Evolutionary conservation across 23 red algal species (phyloP).

Genomic region (Gracilaria domingensis): DNA sequence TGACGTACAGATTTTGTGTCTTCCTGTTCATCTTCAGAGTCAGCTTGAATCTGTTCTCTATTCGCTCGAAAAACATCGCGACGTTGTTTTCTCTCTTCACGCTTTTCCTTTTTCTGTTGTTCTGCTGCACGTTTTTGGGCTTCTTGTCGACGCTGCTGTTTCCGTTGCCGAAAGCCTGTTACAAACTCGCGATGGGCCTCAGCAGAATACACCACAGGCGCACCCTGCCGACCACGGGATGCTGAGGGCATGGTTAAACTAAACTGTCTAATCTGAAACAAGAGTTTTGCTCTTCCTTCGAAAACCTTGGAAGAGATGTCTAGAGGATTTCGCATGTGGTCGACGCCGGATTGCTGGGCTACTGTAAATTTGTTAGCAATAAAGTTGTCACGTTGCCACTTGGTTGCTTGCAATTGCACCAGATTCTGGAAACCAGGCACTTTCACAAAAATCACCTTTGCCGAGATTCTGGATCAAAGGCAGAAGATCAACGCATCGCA

Average conservation of each 20-base stretch:
- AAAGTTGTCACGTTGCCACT: no score
- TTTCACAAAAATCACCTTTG: no score
- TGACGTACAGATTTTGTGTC: not conserved
- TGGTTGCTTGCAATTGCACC: no score
- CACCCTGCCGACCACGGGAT: conserved; percentile 1
- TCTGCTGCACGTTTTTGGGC: conserved; percentile 30
- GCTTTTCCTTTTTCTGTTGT: conserved; percentile 56
- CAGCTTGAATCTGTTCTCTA: not conserved
- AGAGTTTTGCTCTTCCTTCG: no score
- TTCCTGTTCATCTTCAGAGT: conserved; percentile 39
- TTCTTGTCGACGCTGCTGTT: conserved; percentile 45
- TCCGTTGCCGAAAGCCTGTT: conserved; percentile 74
- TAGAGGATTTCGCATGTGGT: no score
- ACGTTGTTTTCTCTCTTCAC: conserved; percentile 42
- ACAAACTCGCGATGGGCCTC: conserved; percentile 82
- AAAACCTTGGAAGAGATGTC: no score
- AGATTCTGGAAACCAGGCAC: no score
- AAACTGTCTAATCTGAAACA: no score
- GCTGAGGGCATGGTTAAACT: not conserved
- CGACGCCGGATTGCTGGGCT: no score
- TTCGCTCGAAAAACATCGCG: conserved; percentile 42
- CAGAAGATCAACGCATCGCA: no score
- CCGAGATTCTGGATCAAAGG: no score
- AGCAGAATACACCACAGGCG: conserved; percentile 61
- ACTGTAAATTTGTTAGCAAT: no score